Base-by-base conservation (phyloP, 164 flowering plant genomes). In the Chimonanthus salicifolius region DNA sequence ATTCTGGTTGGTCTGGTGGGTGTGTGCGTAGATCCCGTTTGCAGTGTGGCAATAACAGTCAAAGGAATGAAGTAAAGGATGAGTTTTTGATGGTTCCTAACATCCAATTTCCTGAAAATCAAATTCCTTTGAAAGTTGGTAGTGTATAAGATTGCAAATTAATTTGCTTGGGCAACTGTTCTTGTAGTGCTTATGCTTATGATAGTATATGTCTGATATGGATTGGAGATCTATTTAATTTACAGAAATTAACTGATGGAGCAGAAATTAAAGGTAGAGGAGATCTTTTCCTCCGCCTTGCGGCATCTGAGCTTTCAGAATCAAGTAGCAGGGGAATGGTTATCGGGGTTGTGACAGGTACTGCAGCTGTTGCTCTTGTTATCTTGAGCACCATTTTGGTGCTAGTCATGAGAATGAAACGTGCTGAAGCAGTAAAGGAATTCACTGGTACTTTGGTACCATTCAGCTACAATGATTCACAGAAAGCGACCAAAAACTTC, bases 401-500 rank as follows among this genome's bases (percentile, higher is more conserved):
- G 16, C 16, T 54, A 11, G 11, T 11, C 60, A 54, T 13, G n/a
- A 10, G 60, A 54, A 54, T 13, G 10, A 54, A 10, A 54, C 47
- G 70, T 33, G 16, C 47, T 47, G 51, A 68, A 44, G 3, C 21
- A 48, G n/a, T 20, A 4, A 15, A 47, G 51, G 47, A 3, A 33
- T 78, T 77, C 4, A 84, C 80, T 73, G 85, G 85, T 64, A 80
- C 85, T 64, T 74, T 88, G 73, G 71, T 83, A 67, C 80, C 84
- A 21, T 86, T 84, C 75, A 76, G 69, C 6, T 85, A 82, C 76
- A 81, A 72, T 74, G 85, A 83, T 66, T 72, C 86, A 58, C 85
- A 78, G 64, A 79, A n/a, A 66, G 87, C 80, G 4, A 86, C 91
- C 0, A 84, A 79, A 81, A 84, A 84, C 58, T 88, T 86, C 74